phyloP scores from a whole-genome alignment of 2,329 filamentous ascomycete species.

The Simplicillium aogashimaense region DNA sequence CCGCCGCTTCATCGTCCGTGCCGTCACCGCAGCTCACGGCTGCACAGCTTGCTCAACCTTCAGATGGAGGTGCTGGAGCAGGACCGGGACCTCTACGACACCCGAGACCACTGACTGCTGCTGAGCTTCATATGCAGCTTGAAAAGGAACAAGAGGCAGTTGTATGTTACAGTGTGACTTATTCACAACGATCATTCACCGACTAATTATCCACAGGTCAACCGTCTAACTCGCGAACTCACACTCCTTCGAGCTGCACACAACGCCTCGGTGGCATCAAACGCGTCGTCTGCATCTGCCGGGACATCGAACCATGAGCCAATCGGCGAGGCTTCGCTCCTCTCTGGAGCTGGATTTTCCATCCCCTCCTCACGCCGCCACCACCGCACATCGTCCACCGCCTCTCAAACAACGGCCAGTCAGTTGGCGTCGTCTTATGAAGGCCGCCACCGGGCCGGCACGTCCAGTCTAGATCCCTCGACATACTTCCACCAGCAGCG shows the following conservation, averaged over 20 bases:
- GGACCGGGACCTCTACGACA: conserved; percentile 72
- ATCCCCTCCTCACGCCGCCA: conserved; percentile 45
- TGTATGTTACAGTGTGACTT: conserved; percentile 39
- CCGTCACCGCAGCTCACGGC: conserved; percentile 17
- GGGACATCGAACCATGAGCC: conserved; percentile 39
- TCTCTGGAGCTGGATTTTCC: conserved; percentile 48
- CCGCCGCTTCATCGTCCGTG: conserved; percentile 18
- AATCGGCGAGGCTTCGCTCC: conserved; percentile 38
- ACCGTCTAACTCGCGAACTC: conserved; percentile 84
- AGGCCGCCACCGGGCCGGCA: conserved; percentile 32
- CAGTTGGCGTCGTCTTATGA: conserved; percentile 26
- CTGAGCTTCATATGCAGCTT: conserved; percentile 79
- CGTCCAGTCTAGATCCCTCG: conserved; percentile 23
- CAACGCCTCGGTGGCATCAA: conserved; percentile 56
- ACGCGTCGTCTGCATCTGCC: conserved; percentile 52
- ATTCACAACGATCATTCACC: not conserved
- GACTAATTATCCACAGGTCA: conserved; percentile 49
- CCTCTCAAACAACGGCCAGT: conserved; percentile 39
- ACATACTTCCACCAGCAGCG: conserved; percentile 40
- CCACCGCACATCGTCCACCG: conserved; percentile 48
- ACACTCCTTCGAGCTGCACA: conserved; percentile 66
- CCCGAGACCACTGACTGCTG: conserved; percentile 76
- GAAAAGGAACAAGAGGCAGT: conserved; percentile 95
- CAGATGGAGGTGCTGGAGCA: conserved; percentile 33
- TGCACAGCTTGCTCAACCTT: conserved; percentile 8